Conservation (phyloP, 176 grass and related monocot species). For the Paspalum notatum region DNA sequence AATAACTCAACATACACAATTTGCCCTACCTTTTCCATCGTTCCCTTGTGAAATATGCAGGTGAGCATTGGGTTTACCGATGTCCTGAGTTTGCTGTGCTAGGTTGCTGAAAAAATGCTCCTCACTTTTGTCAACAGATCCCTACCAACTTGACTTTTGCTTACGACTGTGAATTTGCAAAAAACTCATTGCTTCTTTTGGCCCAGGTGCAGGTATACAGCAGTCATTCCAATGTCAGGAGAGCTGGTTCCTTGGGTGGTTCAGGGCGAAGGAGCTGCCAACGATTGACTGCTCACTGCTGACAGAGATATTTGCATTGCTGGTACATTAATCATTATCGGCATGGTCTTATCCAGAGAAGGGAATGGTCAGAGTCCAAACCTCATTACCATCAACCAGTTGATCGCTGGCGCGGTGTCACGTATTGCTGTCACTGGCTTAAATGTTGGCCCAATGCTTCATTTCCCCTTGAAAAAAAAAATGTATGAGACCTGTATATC, state of each 20-base stretch:
- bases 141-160: background rate
- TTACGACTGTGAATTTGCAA: background rate
- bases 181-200: background rate
- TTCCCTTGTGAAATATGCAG: conserved; percentile 30
- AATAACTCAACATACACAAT: conserved; percentile 4
- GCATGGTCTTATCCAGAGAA: conserved; percentile 39
- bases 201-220: background rate
- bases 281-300: conserved; percentile 51
- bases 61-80: conserved; percentile 8
- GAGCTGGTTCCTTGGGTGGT: conserved; percentile 44
- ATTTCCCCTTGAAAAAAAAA: conserved; percentile 4
- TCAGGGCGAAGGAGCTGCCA: conserved; percentile 54
- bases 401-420: background rate
- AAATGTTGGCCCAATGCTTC: background rate
- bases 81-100: background rate
- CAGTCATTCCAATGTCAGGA: background rate
- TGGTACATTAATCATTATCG: conserved; percentile 47
- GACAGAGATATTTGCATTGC: conserved; percentile 27
- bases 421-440: background rate
- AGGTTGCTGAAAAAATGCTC: background rate
- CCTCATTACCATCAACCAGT: background rate
- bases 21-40: background rate
- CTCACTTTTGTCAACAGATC: background rate
- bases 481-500: background rate
- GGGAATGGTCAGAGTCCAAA: background rate